Evolutionary conservation across 192 early-diverging fungal genomes (phyloP), one percentile per base, ranked within the genome.

Genomic region (Cladochytrium replicatum): DNA sequence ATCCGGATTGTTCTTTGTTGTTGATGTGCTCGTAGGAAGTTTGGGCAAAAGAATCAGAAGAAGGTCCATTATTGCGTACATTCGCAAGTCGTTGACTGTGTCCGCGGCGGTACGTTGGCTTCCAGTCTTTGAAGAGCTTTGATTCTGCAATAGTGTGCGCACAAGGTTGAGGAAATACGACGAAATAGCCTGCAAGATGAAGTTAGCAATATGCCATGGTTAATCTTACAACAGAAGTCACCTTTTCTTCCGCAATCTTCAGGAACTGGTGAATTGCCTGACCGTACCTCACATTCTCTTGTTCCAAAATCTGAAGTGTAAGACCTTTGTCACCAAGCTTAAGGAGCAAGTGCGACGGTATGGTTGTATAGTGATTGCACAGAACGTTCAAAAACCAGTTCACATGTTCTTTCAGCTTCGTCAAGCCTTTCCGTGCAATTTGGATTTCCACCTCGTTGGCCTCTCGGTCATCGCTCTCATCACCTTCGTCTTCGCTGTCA

Each of bases 1-100:
- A 9, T 69, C 28, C 9, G 73, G 62, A 11, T 50, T 52, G 25
- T 70, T 64, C 4, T 26, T 47, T 1, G 57, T 29, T 21, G n/a
- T n/a, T n/a, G n/a, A n/a, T n/a, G n/a, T n/a, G n/a, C n/a, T n/a
- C n/a, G 70, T 66, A 11, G 69, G 64, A 23, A 80, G 61, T 46
- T 78, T 81, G 27, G 82, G 71, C 6, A 73, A 51, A 48, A 88
- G 75, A 32, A 97, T 75, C 30, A 85, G 72, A 4, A 80, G 72
- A 55, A 97, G 72, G 58, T 97, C 91, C 54, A 93, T 63, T 69
- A 93, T 86, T n/a, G 87, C 85, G 48, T 92, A 79, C 4, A 84
- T 79, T 30, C 74, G 75, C n/a, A 84, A 80, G 29, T n/a, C n/a
- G n/a, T 79, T 28, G 71, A 66, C 48, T 51, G 77, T 41, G 71